Base-by-base conservation (phyloP, 2,329 filamentous ascomycete species). In the Hawksworthiomyces lignivorus region DNA sequence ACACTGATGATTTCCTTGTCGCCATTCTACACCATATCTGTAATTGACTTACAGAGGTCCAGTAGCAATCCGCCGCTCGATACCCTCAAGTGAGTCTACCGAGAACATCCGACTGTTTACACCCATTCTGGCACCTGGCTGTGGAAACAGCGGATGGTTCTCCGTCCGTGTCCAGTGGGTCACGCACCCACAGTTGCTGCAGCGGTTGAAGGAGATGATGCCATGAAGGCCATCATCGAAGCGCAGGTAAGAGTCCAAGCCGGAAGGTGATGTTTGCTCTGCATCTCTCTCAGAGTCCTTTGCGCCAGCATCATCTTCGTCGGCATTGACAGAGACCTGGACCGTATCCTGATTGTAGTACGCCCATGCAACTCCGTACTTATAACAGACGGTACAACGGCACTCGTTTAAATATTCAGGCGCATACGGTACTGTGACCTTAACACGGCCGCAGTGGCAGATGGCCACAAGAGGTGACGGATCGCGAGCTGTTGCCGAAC, bases 401-500 rank as follows among this genome's bases (percentile, higher is more conserved):
- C 53, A 55, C 35, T 55, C 48, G 36, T 51, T 54, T 27, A 49
- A 39, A n/a, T 31, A 33, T 4, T 27, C 26, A 4, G 48, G 49
- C 21, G 43, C 39, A 8, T 20, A 15, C 10, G 51, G 50, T 4
- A 48, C 29, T 14, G 37, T 18, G 39, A 54, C 21, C 28, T 35
- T 39, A 28, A 54, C 43, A 12, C 41, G 46, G 31, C 50, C 49
- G 45, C 49, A 54, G 45, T 52, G 52, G 36, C 53, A 54, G n/a
- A 41, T 32, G 18, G 39, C 38, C 6, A 22, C 9, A 7, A 40
- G 20, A n/a, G n/a, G n/a, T n/a, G n/a, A n/a, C n/a, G n/a, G n/a
- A n/a, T n/a, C n/a, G n/a, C n/a, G n/a, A n/a, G n/a, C n/a, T n/a
- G n/a, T n/a, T n/a, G n/a, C n/a, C n/a, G n/a, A n/a, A n/a, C n/a